Evolutionary conservation across 1,284 basidiomycete genomes (phyloP).

Genomic region (Cryptococcus sp.): DNA sequence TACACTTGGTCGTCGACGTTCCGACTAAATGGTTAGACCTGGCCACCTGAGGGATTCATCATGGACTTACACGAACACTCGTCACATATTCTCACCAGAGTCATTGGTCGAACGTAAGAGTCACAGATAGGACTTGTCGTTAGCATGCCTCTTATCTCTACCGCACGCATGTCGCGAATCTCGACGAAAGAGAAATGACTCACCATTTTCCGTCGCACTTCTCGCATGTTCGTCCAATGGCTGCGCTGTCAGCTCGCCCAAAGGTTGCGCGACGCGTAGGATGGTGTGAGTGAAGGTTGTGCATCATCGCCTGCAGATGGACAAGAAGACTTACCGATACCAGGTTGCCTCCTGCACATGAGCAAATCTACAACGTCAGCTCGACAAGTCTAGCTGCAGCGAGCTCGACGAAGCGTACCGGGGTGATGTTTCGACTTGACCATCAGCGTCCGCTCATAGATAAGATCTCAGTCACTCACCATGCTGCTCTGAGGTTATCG

Average conservation of each 20-base stretch:
- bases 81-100: conserved; percentile 95
- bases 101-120: conserved; percentile 97
- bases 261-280: too few species aligned
- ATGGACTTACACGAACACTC: conserved; percentile 86
- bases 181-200: conserved; percentile 27
- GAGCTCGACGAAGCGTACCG: conserved; percentile 57
- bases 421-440: conserved; percentile 91
- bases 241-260: conserved; percentile 47
- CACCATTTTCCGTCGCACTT: conserved; percentile 99
- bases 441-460: too few species aligned
- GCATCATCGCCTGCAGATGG: background rate
- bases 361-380: conserved; percentile 64
- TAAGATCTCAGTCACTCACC: too few species aligned
- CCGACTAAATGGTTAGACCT: conserved; percentile 56
- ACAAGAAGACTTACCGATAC: conserved; percentile 65
- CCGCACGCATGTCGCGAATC: background rate
- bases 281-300: too few species aligned
- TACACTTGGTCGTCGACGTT: conserved; percentile 92
- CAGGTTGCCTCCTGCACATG: conserved; percentile 93
- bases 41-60: too few species aligned
- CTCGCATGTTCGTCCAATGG: conserved; percentile 95
- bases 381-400: background rate
- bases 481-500: too few species aligned
- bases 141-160: too few species aligned
- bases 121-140: conserved; percentile 86